phyloP scores from a whole-genome alignment of 257 asterid genomes.

The Craterostigma plantagineum region DNA sequence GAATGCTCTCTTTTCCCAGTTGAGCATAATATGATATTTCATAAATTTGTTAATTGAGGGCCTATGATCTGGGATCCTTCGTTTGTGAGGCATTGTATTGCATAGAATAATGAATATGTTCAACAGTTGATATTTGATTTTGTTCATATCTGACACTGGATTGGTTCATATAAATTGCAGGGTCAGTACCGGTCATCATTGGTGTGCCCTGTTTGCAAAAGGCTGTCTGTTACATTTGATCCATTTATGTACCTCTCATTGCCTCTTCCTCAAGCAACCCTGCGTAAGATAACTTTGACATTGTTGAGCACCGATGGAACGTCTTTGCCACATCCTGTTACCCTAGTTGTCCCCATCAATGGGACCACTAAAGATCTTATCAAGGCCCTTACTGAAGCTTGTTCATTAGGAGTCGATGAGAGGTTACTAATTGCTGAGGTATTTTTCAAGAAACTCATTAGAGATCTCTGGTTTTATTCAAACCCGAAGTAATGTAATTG shows the following conservation, averaged over 20 bases:
- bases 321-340: slow-evolving; percentile 38
- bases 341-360: slow-evolving; percentile 65
- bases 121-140: no score
- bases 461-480: no score
- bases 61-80: no score
- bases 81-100: no score
- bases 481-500: no score
- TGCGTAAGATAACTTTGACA: slow-evolving; percentile 79
- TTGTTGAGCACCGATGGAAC: slow-evolving; percentile 52
- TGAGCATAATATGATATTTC: no score
- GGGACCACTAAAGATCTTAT: slow-evolving; percentile 78
- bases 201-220: slow-evolving; percentile 78
- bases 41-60: no score
- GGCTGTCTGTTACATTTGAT: slow-evolving; percentile 78
- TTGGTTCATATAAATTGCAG: slow-evolving; percentile 27
- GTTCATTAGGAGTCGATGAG: slow-evolving; percentile 59
- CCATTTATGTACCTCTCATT: slow-evolving; percentile 93
- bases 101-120: no score
- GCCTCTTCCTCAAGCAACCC: slow-evolving; percentile 78
- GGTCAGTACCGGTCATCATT: slow-evolving; percentile 89
- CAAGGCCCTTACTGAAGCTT: slow-evolving; percentile 55
- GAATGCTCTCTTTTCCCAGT: no score
- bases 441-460: slow-evolving; percentile 9
- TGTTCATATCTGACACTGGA: slow-evolving; percentile 9
- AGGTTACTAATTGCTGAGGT: slow-evolving; percentile 86